These are phyloP conservation scores for Salix koriyanagi DNA, from an alignment of 345 rosid genomes.

Conservation along the genomic window DNA sequence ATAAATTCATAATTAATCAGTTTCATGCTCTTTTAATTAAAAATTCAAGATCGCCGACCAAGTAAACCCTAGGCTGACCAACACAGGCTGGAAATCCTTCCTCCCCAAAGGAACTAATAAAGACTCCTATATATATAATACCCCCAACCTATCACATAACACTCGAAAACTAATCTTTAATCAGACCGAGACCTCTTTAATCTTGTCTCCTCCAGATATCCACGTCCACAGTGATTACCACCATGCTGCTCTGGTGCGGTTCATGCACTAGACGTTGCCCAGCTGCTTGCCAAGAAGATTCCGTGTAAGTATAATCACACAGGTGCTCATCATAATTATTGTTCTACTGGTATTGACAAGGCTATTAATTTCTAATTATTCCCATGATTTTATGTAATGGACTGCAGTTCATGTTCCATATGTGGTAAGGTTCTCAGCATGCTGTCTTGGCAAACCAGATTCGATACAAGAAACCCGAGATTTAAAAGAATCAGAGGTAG, in stretches of 20 bases:
- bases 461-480: background rate
- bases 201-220: background rate
- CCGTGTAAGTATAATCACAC: background rate
- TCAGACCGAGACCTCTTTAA: background rate
- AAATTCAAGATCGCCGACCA: background rate
- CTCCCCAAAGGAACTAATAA: background rate
- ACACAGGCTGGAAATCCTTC: background rate
- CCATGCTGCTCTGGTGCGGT: slow-evolving; percentile 1
- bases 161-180: background rate
- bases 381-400: background rate
- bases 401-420: background rate
- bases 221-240: background rate
- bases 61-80: background rate
- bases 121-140: background rate
- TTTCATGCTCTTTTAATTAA: background rate
- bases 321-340: background rate
- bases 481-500: background rate
- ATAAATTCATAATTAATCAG: too few species aligned
- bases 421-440: slow-evolving; percentile 1
- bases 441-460: background rate
- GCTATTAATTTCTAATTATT: background rate
- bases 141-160: background rate
- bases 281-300: background rate
- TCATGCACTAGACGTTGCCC: background rate
- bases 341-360: too few species aligned